Evolutionary conservation across 139 green algal species (phyloP), one percentile per base, ranked within the genome.

Genomic region (Medakamo hakoo): DNA sequence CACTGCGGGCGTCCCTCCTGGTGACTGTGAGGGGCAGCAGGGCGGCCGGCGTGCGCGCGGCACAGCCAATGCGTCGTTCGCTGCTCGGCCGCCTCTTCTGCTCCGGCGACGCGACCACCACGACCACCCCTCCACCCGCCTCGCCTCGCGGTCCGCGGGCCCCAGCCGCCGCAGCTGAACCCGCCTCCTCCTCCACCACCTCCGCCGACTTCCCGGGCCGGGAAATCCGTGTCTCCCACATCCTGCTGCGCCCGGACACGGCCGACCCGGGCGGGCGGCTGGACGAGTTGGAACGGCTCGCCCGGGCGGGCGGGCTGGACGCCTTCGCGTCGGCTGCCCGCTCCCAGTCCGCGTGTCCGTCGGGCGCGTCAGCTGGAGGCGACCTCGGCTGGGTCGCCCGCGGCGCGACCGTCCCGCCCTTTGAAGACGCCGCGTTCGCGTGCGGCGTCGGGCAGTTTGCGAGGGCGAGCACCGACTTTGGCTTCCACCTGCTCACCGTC

Each of bases 371-470:
- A n/a, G n/a, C n/a, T 29, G 69, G 69, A 24, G 69, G 69, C 22
- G 49, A 62, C 59, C 56, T 75, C 3, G 69, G 69, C 21, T 70
- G 55, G 58, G 56, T 75, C 18, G 25, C 2, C 2, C 56, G 55
- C 4, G 69, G 69, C 1, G 49, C 55, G 59, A 75, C 62, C 31
- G 65, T 75, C 28, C 69, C 64, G 0, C 55, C 62, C 18, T 75
- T 75, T 30, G 69, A 75, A 55, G 32, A 31, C 9, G 69, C 64
- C 9, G 57, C 58, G 20, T 71, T 71, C 32, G 22, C 30, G 21
- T 27, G 52, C 0, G 32, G 31, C 3, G 52, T 59, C 0, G 67
- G 67, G 9, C 22, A 19, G 21, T n/a, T 64, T 27, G 56, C 61
- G 23, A 18, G 31, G 3, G 59, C 31, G 22, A 49, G 32, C 29